Base-by-base conservation (phyloP, 1,284 basidiomycete species). In the Malassezia psittaci region DNA sequence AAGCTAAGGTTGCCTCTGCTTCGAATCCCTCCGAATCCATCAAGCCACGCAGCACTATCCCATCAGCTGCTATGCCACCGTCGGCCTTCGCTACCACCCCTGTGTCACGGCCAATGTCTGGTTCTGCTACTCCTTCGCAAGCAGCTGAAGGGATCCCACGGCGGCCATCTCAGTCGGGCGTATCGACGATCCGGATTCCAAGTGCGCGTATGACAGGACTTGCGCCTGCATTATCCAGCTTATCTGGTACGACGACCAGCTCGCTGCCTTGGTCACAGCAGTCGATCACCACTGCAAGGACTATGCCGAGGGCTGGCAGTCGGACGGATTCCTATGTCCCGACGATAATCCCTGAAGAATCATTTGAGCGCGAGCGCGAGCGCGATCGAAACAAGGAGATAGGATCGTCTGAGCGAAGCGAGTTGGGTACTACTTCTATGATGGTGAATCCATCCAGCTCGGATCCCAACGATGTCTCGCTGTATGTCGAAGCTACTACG, bases 341-440 rank as follows among this genome's bases (percentile, higher is more conserved):
- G 41, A 32, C 41, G 1, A 46, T 34, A 24, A 46, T 46, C 15
- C 44, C 32, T 35, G 44, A 46, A 32, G 44, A 46, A 35, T 43
- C 41, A 15, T 15, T 16, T 10, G 12, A 12, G 41, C 16, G 21
- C 21, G 39, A 41, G n/a, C 38, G 38, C n/a, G 15, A 15, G 38
- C 38, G 38, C n/a, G n/a, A n/a, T n/a, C n/a, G n/a, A n/a, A n/a
- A n/a, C n/a, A n/a, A n/a, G n/a, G n/a, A n/a, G n/a, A n/a, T n/a
- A 38, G 36, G 36, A 11, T 11, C 36, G 36, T n/a, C 36, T 11
- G 36, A 11, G 24, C 24, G 24, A 29, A 29, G 7, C 24, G 24
- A 29, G 24, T 29, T 29, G 24, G 24, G 24, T 7, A 29, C 24
- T 3, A 29, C 24, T 7, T 29, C 24, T 29, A 29, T 29, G 24